Conservation (phyloP, 1,284 basidiomycete genomes). For the Ustilago hordei region DNA sequence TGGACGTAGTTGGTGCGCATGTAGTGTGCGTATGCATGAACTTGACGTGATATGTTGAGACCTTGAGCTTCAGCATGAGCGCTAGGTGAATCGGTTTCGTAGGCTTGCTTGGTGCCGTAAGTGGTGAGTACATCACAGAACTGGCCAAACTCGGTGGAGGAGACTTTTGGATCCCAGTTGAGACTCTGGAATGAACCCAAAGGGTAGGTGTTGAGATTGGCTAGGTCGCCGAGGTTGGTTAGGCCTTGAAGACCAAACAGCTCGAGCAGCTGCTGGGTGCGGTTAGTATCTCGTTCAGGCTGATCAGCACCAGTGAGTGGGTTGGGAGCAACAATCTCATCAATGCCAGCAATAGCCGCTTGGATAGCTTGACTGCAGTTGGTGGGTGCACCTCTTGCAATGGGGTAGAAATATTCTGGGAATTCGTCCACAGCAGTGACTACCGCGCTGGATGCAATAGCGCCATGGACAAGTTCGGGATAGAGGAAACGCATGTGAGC, state of each 20-base stretch:
- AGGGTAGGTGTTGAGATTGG: constrained; percentile 57
- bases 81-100: constrained; percentile 12
- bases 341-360: constrained; percentile 69
- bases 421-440: constrained; percentile 66
- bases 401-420: constrained; percentile 82
- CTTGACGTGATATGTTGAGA: constrained; percentile 32
- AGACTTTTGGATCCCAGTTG: constrained; percentile 60
- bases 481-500: constrained; percentile 90
- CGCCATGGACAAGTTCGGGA: constrained; percentile 88
- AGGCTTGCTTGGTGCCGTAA: constrained; percentile 34
- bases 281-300: constrained; percentile 39
- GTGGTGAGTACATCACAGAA: constrained; percentile 48
- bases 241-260: constrained; percentile 57
- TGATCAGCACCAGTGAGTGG: constrained; percentile 52
- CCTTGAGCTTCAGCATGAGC: constrained; percentile 16
- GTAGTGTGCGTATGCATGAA: constrained; percentile 48
- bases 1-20: constrained; percentile 45
- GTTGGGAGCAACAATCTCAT: constrained; percentile 60
- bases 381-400: constrained; percentile 79
- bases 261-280: constrained; percentile 38
- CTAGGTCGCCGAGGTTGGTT: constrained; percentile 55
- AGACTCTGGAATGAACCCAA: constrained; percentile 62
- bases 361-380: constrained; percentile 80
- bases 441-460: constrained; percentile 79
- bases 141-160: constrained; percentile 46